Evolutionary conservation across 306 rosid genomes (phyloP), one percentile per base, ranked within the genome.

Genomic region (Dalbergia cultrata): DNA sequence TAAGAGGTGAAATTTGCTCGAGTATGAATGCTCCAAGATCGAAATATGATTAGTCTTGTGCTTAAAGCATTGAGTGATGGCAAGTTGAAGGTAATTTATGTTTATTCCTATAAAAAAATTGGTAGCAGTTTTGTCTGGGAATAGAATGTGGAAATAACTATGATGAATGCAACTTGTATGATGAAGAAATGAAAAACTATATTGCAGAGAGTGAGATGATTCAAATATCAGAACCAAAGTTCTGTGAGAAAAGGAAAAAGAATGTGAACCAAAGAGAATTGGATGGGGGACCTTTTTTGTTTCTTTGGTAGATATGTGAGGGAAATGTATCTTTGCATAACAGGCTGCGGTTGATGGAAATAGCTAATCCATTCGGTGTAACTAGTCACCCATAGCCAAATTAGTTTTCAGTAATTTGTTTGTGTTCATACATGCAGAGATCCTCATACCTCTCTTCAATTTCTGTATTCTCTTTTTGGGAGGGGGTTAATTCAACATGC

Each of bases 221-320:
- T 73, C 67, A 49, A 74, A 67, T 65, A 65, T 64, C 47, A 8
- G 81, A 67, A 68, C 37, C 5, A 21, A 19, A 67, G 33, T 61
- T 77, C 4, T 78, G 67, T 47, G n/a, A 44, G 77, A 3, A 50
- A 64, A 52, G 19, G 13, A 22, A n/a, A 52, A 16, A 26, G 7
- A 74, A 67, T 35, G 67, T 47, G 33, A 83, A 72, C 67, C 80
- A 49, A 6, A 44, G 45, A 67, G 72, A 49, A 62, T 67, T 26
- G 31, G 31, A 26, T 26, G 31, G 31, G 31, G 52, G 9, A 52
- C 68, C 11, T 5, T 22, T 63, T 19, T 8, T 77, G 17, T 62
- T 64, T 76, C 31, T 63, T 76, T 63, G 37, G 69, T 63, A 58
- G 79, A 71, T 44, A 56, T 26, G 47, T 39, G 35, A 52, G 63